These are phyloP conservation scores for Stephanodiscus triporus DNA, from an alignment of 108 stramenopile genomes.

Conservation along the genomic window DNA sequence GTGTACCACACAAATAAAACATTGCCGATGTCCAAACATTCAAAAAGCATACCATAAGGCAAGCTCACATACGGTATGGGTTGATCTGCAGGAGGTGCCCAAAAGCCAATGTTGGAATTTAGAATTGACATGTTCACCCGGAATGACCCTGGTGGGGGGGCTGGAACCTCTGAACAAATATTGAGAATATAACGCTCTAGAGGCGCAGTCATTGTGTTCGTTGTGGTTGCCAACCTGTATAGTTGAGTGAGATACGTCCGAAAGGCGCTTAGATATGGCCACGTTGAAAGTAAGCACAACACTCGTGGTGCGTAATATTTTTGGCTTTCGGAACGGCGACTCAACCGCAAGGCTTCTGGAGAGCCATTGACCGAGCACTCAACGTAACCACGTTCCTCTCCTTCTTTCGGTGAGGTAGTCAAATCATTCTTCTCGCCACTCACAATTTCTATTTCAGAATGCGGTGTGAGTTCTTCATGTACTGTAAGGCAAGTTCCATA, in stretches of 20 bases:
- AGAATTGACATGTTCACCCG: constrained; percentile 84
- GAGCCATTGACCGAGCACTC: constrained; percentile 36
- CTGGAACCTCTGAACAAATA: constrained; percentile 94
- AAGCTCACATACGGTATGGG: constrained; percentile 95
- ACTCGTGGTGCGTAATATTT: constrained; percentile 85
- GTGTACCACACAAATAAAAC: constrained; percentile 81
- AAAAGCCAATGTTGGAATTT: constrained; percentile 80
- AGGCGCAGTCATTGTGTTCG: constrained; percentile 87
- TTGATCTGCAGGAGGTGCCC: constrained; percentile 93
- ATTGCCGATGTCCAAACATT: constrained; percentile 86
- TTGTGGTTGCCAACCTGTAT: constrained; percentile 90
- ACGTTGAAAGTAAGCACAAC: constrained; percentile 92
- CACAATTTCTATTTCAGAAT: constrained; percentile 5
- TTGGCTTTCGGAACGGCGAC: constrained; percentile 28
- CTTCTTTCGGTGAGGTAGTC: constrained; percentile 24
- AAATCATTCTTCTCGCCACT: constrained; percentile 27
- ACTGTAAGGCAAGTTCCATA: constrained; percentile 87
- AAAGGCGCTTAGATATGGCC: constrained; percentile 93
- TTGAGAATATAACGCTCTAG: constrained; percentile 96
- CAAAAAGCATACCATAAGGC: constrained; percentile 88
- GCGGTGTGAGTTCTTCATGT: constrained; percentile 73
- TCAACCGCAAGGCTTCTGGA: constrained; percentile 27
- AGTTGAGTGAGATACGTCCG: constrained; percentile 90
- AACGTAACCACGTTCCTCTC: constrained; percentile 42
- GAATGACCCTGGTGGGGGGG: constrained; percentile 94